These are phyloP conservation scores for Scutellaria minor DNA, from an alignment of 257 asterid genomes.

Conservation along the genomic window DNA sequence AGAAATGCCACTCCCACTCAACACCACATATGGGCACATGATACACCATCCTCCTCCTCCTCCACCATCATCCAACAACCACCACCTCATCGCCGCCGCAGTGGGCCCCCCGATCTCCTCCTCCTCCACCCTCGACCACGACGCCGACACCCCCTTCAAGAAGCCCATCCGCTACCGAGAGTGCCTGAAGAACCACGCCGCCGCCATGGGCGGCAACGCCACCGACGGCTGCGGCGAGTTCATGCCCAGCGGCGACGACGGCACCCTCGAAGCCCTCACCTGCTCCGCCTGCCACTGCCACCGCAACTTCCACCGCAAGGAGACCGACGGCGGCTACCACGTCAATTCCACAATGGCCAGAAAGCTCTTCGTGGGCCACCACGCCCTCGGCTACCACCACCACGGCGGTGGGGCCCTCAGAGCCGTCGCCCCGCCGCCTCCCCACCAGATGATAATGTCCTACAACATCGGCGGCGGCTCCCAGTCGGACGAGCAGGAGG, in stretches of 20 bases:
- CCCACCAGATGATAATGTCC: slow-evolving; percentile 72
- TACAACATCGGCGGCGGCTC: slow-evolving; percentile 50
- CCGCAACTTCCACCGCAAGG: slow-evolving; percentile 87
- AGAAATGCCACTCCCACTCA: slow-evolving; percentile 75
- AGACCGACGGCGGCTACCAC: slow-evolving; percentile 56
- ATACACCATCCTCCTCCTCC: slow-evolving; percentile 44
- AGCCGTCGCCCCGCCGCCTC: slow-evolving; percentile 39
- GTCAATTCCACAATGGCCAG: slow-evolving; percentile 49
- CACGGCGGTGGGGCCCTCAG: slow-evolving; percentile 34
- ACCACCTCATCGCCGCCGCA: slow-evolving; percentile 33
- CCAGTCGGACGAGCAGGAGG: slow-evolving; percentile 63
- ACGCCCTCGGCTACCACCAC: slow-evolving; percentile 30
- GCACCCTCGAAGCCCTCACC: slow-evolving; percentile 69
- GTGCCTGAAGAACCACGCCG: slow-evolving; percentile 94
- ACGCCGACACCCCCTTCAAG: slow-evolving; percentile 45
- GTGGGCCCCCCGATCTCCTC: slow-evolving; percentile 31
- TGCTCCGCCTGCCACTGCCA: slow-evolving; percentile 95
- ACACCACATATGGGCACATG: slow-evolving; percentile 57
- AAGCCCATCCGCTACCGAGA: slow-evolving; percentile 61
- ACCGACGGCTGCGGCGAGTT: slow-evolving; percentile 97
- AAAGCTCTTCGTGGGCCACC: slow-evolving; percentile 55
- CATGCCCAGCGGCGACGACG: slow-evolving; percentile 92
- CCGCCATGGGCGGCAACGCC: slow-evolving; percentile 86
- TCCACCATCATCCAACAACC: slow-evolving; percentile 34
- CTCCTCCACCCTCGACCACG: slow-evolving; percentile 30